phyloP scores from a whole-genome alignment of 2,329 filamentous ascomycete species.

The Claviceps spartinae region DNA sequence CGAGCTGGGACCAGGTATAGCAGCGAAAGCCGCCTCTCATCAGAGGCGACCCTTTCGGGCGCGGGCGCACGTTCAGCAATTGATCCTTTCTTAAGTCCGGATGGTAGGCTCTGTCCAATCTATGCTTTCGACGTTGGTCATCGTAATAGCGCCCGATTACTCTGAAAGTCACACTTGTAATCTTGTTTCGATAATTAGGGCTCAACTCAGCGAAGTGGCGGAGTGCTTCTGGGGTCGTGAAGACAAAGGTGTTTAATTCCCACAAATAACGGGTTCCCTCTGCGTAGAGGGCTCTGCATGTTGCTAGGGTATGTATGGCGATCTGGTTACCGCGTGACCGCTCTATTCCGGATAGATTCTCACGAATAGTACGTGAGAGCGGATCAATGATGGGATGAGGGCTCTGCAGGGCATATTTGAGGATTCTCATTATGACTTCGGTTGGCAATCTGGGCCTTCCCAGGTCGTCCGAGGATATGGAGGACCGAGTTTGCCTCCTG shows the following conservation, averaged over 20 bases:
- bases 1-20: conserved; percentile 40
- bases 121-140: conserved; percentile 31
- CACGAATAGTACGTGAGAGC: conserved; percentile 28
- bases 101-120: conserved; percentile 29
- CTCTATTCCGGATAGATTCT: conserved; percentile 31
- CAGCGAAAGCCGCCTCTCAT: conserved; percentile 38
- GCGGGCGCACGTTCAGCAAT: conserved; percentile 26
- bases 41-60: conserved; percentile 31
- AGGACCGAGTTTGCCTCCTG: conserved; percentile 21
- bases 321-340: conserved; percentile 32
- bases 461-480: conserved; percentile 15
- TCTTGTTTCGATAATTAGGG: conserved; percentile 25
- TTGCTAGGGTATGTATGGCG: conserved; percentile 38
- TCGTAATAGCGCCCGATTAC: conserved; percentile 43
- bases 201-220: conserved; percentile 34
- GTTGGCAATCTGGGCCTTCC: conserved; percentile 32
- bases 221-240: conserved; percentile 38
- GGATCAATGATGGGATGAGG: conserved; percentile 39
- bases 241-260: conserved; percentile 38
- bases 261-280: conserved; percentile 39
- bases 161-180: conserved; percentile 35
- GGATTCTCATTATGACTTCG: conserved; percentile 38
- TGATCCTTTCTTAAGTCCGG: conserved; percentile 27
- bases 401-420: conserved; percentile 37
- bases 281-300: conserved; percentile 33